Percentiles rank a stretch among this genome's conserved stretches.
Evolutionary conservation across 1,139 yeast species (phyloP).

Genomic region (Hanseniaspora sp.): DNA sequence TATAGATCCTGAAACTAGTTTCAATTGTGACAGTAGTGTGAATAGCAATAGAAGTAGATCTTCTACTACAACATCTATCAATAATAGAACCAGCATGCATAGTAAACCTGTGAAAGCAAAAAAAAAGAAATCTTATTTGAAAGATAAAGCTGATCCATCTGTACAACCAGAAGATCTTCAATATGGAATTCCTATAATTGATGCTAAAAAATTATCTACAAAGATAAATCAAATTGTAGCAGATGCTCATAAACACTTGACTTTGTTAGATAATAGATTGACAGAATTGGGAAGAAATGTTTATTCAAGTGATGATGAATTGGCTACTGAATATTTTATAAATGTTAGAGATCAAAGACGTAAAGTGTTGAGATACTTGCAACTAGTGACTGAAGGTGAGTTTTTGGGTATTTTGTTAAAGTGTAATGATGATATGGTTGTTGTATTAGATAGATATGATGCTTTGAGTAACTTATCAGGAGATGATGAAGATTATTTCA

Average conservation of each 20-base stretch:
- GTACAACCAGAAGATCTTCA: conserved; percentile 26
- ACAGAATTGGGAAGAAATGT: conserved; percentile 43
- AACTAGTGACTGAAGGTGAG: conserved; percentile 68
- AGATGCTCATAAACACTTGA: conserved; percentile 64
- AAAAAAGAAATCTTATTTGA: conserved; percentile 26
- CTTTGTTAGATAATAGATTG: conserved; percentile 58
- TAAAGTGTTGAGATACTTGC: conserved; percentile 67
- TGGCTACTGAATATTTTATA: conserved; percentile 52
- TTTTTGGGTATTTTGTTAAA: conserved; percentile 72
- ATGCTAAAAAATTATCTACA: conserved; percentile 62
- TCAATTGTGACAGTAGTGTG: not conserved
- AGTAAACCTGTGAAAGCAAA: not conserved
- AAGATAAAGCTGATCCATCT: conserved; percentile 38
- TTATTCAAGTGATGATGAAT: conserved; percentile 51
- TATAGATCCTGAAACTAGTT: conserved; percentile 6
- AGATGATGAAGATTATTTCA: conserved; percentile 24
- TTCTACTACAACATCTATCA: not conserved
- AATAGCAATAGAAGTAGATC: not conserved
- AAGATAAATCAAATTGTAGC: conserved; percentile 59
- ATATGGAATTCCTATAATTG: conserved; percentile 56
- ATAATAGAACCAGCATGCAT: not conserved
- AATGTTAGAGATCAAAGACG: conserved; percentile 69
- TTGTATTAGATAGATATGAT: conserved; percentile 60
- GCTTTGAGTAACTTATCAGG: conserved; percentile 40
- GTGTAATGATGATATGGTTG: conserved; percentile 81